Evolutionary conservation across 1,284 basidiomycete species (phyloP).

Genomic region (Naganishia sp.): DNA sequence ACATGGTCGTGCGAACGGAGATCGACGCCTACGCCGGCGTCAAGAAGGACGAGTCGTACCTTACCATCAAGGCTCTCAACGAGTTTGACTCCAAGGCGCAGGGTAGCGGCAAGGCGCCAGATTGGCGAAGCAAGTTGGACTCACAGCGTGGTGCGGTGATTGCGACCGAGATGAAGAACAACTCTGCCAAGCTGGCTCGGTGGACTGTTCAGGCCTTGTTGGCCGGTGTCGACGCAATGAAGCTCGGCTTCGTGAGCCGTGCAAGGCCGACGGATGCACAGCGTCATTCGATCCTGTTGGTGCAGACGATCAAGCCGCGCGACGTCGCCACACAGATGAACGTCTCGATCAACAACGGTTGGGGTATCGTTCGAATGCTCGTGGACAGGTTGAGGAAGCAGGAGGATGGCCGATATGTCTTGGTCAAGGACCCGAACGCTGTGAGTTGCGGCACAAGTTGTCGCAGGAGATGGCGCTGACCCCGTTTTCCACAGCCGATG

Average conservation of each 20-base stretch:
- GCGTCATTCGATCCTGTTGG: conserved; percentile 92
- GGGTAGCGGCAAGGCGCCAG: conserved; percentile 72
- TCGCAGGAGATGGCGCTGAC: conserved; percentile 32
- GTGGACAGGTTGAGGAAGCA: conserved; percentile 90
- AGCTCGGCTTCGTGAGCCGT: conserved; percentile 89
- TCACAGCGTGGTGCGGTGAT: conserved; percentile 96
- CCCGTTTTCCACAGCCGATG: conserved; percentile 66
- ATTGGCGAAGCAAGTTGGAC: conserved; percentile 96
- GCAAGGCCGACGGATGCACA: conserved; percentile 91
- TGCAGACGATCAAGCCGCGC: conserved; percentile 88
- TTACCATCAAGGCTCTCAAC: conserved; percentile 93
- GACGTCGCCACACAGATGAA: conserved; percentile 97
- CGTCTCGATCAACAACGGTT: conserved; percentile 91
- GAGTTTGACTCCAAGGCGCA: conserved; percentile 93
- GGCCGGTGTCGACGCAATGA: conserved; percentile 94
- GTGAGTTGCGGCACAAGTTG: conserved; percentile 57
- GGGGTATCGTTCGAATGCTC: conserved; percentile 96
- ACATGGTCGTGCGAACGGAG: conserved; percentile 91
- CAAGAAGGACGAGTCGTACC: conserved; percentile 58
- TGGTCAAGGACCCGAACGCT: conserved; percentile 95
- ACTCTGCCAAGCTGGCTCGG: conserved; percentile 95
- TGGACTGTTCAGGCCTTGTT: conserved; percentile 96
- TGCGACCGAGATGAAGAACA: conserved; percentile 99
- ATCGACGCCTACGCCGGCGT: conserved; percentile 81
- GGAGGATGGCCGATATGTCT: conserved; percentile 93